Conservation (phyloP, 164 flowering plant genomes). For the Houttuynia cordata region DNA sequence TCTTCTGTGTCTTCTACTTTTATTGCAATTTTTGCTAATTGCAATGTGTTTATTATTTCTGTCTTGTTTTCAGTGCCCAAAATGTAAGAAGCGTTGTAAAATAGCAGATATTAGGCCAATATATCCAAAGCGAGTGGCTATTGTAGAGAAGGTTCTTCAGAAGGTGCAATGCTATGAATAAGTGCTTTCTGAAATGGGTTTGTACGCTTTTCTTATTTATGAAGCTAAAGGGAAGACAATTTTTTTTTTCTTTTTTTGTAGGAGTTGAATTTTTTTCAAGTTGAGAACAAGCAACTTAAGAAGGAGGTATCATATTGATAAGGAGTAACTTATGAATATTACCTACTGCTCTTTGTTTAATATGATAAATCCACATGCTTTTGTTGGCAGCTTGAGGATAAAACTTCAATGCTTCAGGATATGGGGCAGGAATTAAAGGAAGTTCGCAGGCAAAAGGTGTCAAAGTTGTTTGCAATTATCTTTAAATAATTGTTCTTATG, state of each 20-base stretch:
- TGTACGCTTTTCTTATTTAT: constrained; percentile 1
- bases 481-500: not conserved
- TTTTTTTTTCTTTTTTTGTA: constrained; percentile 13
- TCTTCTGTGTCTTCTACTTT: not conserved
- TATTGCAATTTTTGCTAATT: not conserved
- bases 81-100: constrained; percentile 51
- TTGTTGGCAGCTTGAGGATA: not conserved
- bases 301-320: not conserved
- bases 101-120: constrained; percentile 51
- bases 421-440: not conserved
- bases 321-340: not conserved
- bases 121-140: constrained; percentile 43
- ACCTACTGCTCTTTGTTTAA: not conserved
- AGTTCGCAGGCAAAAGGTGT: not conserved
- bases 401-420: not conserved
- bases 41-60: not conserved
- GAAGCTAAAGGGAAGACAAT: constrained; percentile 32
- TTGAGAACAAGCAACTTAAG: not conserved
- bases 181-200: not conserved
- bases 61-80: constrained; percentile 55
- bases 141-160: constrained; percentile 47
- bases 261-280: not conserved
- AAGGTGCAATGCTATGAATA: constrained; percentile 30
- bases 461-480: not conserved
- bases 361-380: not conserved